These are phyloP conservation scores for Cytospora piceicola DNA, from an alignment of 2,329 filamentous ascomycete species.

Conservation along the genomic window DNA sequence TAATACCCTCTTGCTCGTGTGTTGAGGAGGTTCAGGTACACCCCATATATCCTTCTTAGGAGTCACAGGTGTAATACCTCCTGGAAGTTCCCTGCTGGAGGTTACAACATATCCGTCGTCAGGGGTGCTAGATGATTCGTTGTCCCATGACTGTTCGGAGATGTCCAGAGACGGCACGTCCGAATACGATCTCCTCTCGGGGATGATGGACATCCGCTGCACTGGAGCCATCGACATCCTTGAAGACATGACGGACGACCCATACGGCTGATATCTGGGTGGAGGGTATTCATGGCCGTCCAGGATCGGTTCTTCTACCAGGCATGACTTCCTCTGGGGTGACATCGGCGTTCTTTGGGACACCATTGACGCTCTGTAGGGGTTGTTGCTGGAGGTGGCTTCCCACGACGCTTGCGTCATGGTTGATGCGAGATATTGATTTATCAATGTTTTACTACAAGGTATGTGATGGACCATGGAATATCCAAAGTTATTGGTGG, in stretches of 20 bases:
- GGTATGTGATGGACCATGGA: no score
- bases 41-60: background rate
- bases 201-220: background rate
- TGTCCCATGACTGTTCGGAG: conserved; percentile 7
- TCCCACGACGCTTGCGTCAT: background rate
- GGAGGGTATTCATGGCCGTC: no score
- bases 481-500: no score
- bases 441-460: no score
- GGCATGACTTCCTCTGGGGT: background rate
- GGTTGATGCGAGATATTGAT: background rate
- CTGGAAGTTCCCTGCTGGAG: conserved; percentile 4
- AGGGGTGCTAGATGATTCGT: background rate
- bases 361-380: background rate
- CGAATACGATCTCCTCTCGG: background rate
- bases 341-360: background rate
- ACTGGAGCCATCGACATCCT: background rate
- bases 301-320: background rate
- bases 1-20: background rate
- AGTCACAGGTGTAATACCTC: background rate
- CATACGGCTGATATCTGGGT: background rate
- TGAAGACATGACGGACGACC: background rate
- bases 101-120: background rate
- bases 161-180: conserved; percentile 4
- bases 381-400: background rate
- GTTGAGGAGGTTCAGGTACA: background rate